These are phyloP conservation scores for Pyricularia pennisetigena DNA, from an alignment of 2,329 filamentous ascomycete genomes.

Conservation along the genomic window DNA sequence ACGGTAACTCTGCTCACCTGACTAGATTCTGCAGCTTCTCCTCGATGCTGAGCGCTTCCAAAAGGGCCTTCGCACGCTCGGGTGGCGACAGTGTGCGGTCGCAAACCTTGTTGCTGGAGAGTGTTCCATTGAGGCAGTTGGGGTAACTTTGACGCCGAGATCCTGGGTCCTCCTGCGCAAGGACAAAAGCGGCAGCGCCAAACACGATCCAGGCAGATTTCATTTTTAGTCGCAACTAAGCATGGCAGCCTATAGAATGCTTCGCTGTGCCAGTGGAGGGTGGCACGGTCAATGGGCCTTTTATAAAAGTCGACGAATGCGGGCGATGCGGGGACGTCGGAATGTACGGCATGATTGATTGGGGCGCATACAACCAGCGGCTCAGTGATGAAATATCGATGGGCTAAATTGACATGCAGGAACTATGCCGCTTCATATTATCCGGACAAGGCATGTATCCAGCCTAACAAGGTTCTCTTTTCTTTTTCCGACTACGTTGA, in stretches of 20 bases:
- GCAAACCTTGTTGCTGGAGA: conserved; percentile 22
- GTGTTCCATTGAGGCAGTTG: conserved; percentile 20
- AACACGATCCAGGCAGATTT: not conserved
- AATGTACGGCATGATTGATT: not conserved
- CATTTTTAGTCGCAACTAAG: not conserved
- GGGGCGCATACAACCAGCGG: not conserved
- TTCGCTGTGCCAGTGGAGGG: too few relatives aligned
- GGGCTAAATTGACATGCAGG: not conserved
- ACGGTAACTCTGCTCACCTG: conserved; percentile 18
- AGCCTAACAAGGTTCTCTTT: too few relatives aligned
- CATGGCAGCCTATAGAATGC: not conserved
- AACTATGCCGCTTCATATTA: not conserved
- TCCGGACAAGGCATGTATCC: too few relatives aligned
- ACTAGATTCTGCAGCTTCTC: conserved; percentile 23
- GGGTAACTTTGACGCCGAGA: conserved; percentile 13
- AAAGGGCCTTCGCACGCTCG: conserved; percentile 20
- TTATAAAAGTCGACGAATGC: not conserved
- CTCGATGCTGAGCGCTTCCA: conserved; percentile 19
- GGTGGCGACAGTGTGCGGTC: conserved; percentile 16
- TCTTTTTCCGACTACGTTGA: too few relatives aligned
- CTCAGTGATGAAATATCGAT: not conserved
- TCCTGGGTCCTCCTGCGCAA: not conserved
- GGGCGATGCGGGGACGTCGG: not conserved
- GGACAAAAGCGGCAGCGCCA: not conserved
- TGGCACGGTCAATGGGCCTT: not conserved